Conservation (phyloP, 2,329 filamentous ascomycete species). For the Aspergillus quadrilineatus region DNA sequence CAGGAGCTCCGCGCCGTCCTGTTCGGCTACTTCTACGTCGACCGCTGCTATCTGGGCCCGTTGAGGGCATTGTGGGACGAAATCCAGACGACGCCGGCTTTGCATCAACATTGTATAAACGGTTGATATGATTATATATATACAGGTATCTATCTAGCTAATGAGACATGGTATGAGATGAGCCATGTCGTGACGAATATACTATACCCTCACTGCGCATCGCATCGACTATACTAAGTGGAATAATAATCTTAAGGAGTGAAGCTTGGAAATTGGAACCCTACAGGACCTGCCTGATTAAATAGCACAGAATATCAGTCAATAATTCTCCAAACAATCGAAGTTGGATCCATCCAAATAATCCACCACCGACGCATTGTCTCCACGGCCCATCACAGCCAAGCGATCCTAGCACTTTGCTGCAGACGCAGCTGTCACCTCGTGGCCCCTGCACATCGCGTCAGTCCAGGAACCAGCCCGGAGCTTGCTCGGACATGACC, state of each 20-base stretch:
- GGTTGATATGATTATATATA: slow-evolving; percentile 13
- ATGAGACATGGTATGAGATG: slow-evolving; percentile 20
- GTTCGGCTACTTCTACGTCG: slow-evolving; percentile 37
- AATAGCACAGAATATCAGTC: not conserved
- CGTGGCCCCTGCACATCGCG: not conserved
- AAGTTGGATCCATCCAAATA: not conserved
- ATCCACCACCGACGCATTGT: not conserved
- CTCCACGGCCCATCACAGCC: not conserved
- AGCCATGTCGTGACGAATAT: slow-evolving; percentile 3
- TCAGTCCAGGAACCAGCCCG: not conserved
- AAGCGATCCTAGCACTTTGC: not conserved
- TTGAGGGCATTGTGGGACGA: slow-evolving; percentile 36
- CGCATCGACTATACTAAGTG: not conserved
- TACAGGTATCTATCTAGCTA: slow-evolving; percentile 6
- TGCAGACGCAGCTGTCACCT: not conserved
- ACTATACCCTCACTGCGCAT: not conserved
- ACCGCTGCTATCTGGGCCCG: slow-evolving; percentile 33
- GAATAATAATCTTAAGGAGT: not conserved
- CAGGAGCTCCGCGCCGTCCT: slow-evolving; percentile 34
- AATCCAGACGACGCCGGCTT: slow-evolving; percentile 23
- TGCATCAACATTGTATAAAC: slow-evolving; percentile 14
- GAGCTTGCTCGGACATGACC: not conserved
- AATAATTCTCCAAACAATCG: not conserved
- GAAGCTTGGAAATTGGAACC: too few relatives aligned
- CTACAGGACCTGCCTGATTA: not conserved